These are phyloP conservation scores for Talaromyces sp. DNA, from an alignment of 2,329 filamentous ascomycete species.

Conservation along the genomic window DNA sequence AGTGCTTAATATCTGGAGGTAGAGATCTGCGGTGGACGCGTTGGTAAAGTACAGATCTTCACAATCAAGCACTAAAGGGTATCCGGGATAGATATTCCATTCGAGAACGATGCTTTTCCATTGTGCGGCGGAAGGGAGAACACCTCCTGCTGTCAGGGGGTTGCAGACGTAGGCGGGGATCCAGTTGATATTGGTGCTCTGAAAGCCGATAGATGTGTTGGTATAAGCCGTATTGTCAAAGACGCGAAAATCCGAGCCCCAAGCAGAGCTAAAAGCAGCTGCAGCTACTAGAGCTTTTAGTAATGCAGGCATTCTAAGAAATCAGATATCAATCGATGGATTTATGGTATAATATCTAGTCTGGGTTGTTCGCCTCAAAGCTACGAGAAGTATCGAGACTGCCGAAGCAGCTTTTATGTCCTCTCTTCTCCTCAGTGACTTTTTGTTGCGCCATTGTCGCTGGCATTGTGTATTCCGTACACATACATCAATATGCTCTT, in stretches of 20 bases:
- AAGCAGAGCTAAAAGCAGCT: background rate
- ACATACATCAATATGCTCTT: too few species aligned
- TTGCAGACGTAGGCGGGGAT: conserved; percentile 10
- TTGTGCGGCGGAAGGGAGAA: background rate
- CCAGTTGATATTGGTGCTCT: conserved; percentile 11
- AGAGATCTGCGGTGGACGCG: background rate
- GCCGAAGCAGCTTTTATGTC: background rate
- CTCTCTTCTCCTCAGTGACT: background rate
- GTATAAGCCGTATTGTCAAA: conserved; percentile 8
- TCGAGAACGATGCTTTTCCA: background rate
- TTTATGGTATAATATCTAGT: background rate
- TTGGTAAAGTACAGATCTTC: conserved; percentile 6
- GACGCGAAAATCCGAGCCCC: background rate
- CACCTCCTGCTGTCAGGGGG: background rate
- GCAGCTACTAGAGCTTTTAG: background rate
- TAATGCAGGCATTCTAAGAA: background rate
- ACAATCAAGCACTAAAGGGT: conserved; percentile 7
- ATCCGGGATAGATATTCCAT: conserved; percentile 2
- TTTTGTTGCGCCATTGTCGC: background rate
- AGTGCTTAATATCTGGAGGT: background rate
- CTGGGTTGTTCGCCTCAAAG: background rate
- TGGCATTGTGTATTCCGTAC: background rate
- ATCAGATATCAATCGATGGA: background rate
- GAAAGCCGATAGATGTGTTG: conserved; percentile 5
- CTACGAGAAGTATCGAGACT: background rate